These are phyloP conservation scores for Posidonia oceanica DNA, from an alignment of 116 monocot species.

Conservation along the genomic window DNA sequence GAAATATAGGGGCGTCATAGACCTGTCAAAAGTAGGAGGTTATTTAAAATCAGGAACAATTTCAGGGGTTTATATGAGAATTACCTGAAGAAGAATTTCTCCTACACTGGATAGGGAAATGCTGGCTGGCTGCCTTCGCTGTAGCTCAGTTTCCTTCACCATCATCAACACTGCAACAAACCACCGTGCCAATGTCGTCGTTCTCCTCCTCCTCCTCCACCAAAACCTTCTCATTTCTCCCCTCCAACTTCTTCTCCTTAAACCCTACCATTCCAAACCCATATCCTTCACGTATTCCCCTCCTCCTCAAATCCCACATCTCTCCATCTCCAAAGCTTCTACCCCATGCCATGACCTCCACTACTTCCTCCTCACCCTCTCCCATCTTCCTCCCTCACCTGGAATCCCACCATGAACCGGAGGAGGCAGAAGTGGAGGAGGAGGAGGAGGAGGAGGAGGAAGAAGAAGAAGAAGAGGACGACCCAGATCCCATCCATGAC, in stretches of 20 bases:
- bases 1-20: too few relatives aligned
- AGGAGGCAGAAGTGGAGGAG: constrained; percentile 5
- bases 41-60: too few relatives aligned
- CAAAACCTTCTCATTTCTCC: background rate
- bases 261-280: background rate
- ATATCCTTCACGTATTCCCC: background rate
- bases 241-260: background rate
- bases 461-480: constrained; percentile 6
- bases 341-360: background rate
- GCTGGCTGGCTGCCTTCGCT: too few relatives aligned
- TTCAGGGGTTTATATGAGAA: too few relatives aligned
- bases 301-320: background rate
- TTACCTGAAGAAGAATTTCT: too few relatives aligned
- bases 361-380: background rate
- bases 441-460: constrained; percentile 7
- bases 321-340: background rate
- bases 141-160: too few relatives aligned
- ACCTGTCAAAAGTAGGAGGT: too few relatives aligned
- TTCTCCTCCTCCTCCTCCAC: too few relatives aligned
- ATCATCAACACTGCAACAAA: too few relatives aligned
- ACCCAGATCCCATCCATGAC: constrained; percentile 26
- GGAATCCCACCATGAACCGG: background rate
- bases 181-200: too few relatives aligned
- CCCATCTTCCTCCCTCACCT: constrained; percentile 42
- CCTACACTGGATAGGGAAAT: too few relatives aligned